A percentile compares a stretch with the other conserved stretches of the same genome.
phyloP scores from a whole-genome alignment of 169 alveolate species.

The Eimeria sp. region DNA sequence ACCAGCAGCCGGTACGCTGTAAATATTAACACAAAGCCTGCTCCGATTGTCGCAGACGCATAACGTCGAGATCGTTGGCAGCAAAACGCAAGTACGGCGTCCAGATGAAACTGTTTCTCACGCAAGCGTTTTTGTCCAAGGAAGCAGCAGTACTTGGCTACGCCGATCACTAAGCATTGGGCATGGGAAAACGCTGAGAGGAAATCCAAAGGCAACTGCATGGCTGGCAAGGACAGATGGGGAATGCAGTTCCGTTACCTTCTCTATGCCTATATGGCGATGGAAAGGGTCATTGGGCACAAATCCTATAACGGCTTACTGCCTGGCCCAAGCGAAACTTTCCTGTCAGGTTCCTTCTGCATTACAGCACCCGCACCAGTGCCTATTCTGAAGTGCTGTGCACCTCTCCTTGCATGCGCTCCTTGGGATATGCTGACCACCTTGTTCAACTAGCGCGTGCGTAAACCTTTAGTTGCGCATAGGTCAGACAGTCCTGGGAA shows the following conservation, averaged over 20 bases:
- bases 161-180: not conserved
- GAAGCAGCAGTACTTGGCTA: not conserved
- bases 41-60: too few relatives aligned
- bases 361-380: not conserved
- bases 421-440: not conserved
- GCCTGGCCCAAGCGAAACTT: not conserved
- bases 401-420: not conserved
- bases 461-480: too few relatives aligned
- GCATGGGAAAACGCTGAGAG: not conserved
- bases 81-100: too few relatives aligned
- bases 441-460: not conserved
- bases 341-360: not conserved
- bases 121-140: too few relatives aligned
- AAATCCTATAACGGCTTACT: not conserved
- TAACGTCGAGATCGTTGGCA: too few relatives aligned
- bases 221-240: not conserved
- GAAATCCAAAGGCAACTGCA: not conserved
- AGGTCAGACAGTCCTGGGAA: not conserved
- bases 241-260: not conserved
- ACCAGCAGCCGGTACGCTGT: not conserved
- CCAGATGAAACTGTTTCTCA: too few relatives aligned
- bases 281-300: not conserved
- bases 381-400: not conserved
- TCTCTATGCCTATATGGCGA: not conserved
- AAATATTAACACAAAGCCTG: not conserved